A percentile compares a stretch with the other conserved stretches of the same genome.
Conservation (phyloP, 2,329 filamentous ascomycete species). For the Cytospora mali region DNA sequence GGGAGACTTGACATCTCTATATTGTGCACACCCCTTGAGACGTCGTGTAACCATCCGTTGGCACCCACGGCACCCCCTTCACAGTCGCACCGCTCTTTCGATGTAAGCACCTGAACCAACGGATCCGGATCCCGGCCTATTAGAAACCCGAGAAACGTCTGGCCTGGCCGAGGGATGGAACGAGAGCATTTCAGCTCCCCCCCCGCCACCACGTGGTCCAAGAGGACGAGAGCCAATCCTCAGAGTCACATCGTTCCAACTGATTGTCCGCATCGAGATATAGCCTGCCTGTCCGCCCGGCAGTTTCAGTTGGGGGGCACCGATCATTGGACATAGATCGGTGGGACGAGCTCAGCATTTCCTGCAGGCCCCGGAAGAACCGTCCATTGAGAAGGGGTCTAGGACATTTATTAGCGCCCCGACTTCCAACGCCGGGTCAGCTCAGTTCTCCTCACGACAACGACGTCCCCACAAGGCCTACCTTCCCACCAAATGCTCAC, state of each 20-base stretch:
- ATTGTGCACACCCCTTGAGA: background rate
- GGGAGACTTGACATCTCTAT: no score
- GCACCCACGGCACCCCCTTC: background rate
- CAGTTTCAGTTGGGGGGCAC: background rate
- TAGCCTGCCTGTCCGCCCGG: background rate
- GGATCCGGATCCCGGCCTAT: background rate
- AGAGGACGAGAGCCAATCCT: background rate
- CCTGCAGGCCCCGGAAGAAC: background rate
- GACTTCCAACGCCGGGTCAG: background rate
- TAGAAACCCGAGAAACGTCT: background rate
- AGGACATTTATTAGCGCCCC: background rate
- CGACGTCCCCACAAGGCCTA: background rate
- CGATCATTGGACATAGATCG: background rate
- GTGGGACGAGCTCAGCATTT: background rate
- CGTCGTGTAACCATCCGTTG: background rate
- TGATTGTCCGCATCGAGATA: background rate
- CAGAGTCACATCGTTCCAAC: background rate
- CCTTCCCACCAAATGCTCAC: background rate
- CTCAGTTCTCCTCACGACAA: slow-evolving; percentile 10
- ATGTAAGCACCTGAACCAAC: background rate
- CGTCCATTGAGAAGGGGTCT: background rate
- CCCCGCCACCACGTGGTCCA: background rate
- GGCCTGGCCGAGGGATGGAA: background rate
- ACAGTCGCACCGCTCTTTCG: background rate
- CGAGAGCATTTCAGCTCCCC: background rate